Conservation (phyloP, 306 rosid genomes). For the Dryas drummondii region DNA sequence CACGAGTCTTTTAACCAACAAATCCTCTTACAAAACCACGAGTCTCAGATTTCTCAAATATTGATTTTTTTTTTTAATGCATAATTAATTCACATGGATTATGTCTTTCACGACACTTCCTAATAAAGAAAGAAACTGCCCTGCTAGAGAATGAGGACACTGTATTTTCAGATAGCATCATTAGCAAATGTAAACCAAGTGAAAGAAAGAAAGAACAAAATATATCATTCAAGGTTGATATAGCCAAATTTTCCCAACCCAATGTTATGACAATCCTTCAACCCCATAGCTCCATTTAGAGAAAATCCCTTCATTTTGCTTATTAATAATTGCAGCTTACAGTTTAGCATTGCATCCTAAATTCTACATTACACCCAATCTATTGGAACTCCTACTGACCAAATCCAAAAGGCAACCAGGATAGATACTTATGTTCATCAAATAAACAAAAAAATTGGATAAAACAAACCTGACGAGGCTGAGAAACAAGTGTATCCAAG, state of each 20-base stretch:
- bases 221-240: neutral
- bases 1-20: neutral
- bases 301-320: neutral
- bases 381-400: neutral
- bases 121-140: neutral
- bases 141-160: neutral
- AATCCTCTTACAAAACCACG: neutral
- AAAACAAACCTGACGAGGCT: slow-evolving; percentile 27
- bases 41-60: neutral
- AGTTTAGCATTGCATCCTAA: neutral
- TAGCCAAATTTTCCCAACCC: neutral
- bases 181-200: neutral
- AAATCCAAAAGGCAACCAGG: neutral
- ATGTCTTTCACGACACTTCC: neutral
- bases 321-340: neutral
- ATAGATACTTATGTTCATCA: neutral
- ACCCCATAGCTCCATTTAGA: neutral
- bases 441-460: neutral
- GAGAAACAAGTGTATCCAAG: slow-evolving; percentile 20
- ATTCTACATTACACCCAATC: neutral
- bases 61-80: neutral
- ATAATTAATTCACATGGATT: neutral
- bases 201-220: neutral
- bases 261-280: neutral
- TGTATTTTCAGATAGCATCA: neutral